These are phyloP conservation scores for Trypanosoma theileri DNA, from an alignment of 208 protist species.

Conservation along the genomic window DNA sequence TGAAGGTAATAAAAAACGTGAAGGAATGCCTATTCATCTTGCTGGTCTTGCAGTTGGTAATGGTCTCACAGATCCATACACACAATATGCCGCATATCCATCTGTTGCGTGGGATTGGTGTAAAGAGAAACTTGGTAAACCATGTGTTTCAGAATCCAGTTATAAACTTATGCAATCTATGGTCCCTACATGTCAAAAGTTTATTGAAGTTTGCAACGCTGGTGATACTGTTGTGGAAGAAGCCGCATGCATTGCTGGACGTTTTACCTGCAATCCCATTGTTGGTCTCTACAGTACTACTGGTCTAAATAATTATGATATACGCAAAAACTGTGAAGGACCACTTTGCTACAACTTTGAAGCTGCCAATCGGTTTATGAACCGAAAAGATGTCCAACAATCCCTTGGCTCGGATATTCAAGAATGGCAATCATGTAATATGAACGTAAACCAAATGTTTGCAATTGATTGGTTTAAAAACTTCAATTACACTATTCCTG, in stretches of 20 bases:
- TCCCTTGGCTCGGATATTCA: conserved; percentile 51
- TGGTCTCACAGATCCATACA: conserved; percentile 81
- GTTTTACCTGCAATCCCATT: conserved; percentile 40
- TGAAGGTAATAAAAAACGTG: conserved; percentile 32
- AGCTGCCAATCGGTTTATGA: conserved; percentile 50
- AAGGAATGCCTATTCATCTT: conserved; percentile 50
- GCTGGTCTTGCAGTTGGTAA: conserved; percentile 86
- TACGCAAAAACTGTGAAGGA: conserved; percentile 55
- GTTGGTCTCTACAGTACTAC: conserved; percentile 38
- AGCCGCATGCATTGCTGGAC: conserved; percentile 30
- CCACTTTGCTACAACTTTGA: conserved; percentile 87
- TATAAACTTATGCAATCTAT: conserved; percentile 46
- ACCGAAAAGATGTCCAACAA: conserved; percentile 43
- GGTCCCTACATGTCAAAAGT: conserved; percentile 47
- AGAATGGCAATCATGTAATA: conserved; percentile 66
- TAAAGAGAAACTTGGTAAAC: conserved; percentile 40
- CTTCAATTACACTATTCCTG: conserved; percentile 63
- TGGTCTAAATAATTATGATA: conserved; percentile 87
- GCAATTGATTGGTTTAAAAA: conserved; percentile 59
- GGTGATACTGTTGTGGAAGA: conserved; percentile 16
- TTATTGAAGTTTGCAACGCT: conserved; percentile 35
- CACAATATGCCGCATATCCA: conserved; percentile 70
- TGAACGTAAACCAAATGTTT: conserved; percentile 48
- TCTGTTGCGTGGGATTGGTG: conserved; percentile 62
- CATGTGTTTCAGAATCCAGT: conserved; percentile 39